These are phyloP conservation scores for Phascolomyces articulosus DNA, from an alignment of 371 early-diverging fungal species.

Conservation along the genomic window DNA sequence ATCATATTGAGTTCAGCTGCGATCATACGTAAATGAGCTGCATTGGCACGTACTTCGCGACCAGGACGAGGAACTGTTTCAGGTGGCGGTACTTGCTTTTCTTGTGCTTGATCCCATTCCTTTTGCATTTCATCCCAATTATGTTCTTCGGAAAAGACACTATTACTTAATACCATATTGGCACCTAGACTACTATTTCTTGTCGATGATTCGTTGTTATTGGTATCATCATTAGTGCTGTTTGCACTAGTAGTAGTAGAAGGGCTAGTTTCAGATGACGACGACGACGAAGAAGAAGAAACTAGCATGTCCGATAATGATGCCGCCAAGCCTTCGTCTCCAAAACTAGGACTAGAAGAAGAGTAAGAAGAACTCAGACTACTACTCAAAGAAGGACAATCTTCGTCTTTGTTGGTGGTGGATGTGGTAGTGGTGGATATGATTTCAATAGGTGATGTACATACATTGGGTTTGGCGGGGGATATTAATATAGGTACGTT, in stretches of 20 bases:
- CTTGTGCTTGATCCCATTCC: not conserved
- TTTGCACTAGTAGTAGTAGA: not conserved
- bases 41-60: slow-evolving; percentile 44
- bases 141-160: not conserved
- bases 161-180: not conserved
- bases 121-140: not conserved
- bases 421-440: slow-evolving; percentile 4
- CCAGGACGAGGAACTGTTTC: slow-evolving; percentile 22
- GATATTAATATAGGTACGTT: not conserved
- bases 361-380: slow-evolving; percentile 11
- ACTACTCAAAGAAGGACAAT: slow-evolving; percentile 6
- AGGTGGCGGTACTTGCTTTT: not conserved
- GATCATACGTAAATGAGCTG: slow-evolving; percentile 54
- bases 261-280: slow-evolving; percentile 6
- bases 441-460: slow-evolving; percentile 12
- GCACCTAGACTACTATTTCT: not conserved
- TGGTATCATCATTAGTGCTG: not conserved
- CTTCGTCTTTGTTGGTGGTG: slow-evolving; percentile 2
- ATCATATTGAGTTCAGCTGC: slow-evolving; percentile 59
- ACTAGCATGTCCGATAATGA: slow-evolving; percentile 14
- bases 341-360: not conserved
- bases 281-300: not conserved
- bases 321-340: slow-evolving; percentile 12
- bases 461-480: slow-evolving; percentile 7
- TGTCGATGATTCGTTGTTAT: not conserved